A percentile compares a stretch with the other conserved stretches of the same genome.
Conservation (phyloP, 306 rosid genomes). For the Glycine latifolia region DNA sequence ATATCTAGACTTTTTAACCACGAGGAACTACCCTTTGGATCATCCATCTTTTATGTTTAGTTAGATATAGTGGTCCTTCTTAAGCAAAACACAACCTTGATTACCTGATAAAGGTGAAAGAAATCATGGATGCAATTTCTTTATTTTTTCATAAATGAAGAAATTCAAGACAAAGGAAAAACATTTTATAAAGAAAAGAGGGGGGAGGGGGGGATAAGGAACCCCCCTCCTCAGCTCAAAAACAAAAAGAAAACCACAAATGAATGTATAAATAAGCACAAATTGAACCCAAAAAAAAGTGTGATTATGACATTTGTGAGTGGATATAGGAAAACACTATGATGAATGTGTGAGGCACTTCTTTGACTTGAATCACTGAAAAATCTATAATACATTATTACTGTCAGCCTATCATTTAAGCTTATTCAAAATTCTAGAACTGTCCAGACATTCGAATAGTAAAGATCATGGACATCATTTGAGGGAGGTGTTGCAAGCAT, state of each 20-base stretch:
- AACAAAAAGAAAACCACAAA: background rate
- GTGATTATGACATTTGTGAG: background rate
- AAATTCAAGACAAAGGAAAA: constrained; percentile 11
- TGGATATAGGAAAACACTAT: background rate
- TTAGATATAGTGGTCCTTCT: background rate
- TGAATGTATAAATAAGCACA: background rate
- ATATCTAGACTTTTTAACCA: constrained; percentile 46
- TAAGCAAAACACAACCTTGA: constrained; percentile 33
- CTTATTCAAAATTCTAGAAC: background rate
- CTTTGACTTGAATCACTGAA: background rate
- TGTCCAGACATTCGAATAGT: background rate
- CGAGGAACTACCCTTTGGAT: constrained; percentile 45
- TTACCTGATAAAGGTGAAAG: constrained; percentile 39
- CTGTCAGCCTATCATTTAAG: background rate
- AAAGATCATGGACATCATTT: background rate
- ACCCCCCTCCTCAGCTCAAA: background rate
- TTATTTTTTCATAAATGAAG: background rate
- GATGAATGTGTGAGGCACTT: background rate
- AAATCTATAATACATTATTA: background rate
- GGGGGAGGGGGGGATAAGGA: background rate
- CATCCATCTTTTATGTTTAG: constrained; percentile 56
- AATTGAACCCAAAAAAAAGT: background rate
- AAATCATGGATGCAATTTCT: background rate
- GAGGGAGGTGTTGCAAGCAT: no score
- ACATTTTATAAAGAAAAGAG: background rate